phyloP scores from a whole-genome alignment of 306 rosid genomes.

The Sophora flavescens region DNA sequence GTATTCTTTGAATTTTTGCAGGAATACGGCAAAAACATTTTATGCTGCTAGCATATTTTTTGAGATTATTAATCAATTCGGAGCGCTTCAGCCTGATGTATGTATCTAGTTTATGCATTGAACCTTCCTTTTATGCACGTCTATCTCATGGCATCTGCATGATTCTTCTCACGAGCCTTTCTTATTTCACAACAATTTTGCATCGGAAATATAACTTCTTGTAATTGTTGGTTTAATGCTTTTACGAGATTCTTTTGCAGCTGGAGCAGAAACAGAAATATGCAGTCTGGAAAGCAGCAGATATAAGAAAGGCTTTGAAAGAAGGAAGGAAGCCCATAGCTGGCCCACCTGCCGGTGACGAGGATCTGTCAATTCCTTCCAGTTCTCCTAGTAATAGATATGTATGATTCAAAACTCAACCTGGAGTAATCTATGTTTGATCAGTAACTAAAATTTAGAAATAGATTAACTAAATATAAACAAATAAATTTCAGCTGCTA shows the following conservation, averaged over 20 bases:
- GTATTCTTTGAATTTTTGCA: constrained; percentile 50
- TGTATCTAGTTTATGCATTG: constrained; percentile 52
- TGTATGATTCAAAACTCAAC: constrained; percentile 61
- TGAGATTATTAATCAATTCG: constrained; percentile 94
- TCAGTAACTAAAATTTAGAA: neutral
- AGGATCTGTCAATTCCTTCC: constrained; percentile 73
- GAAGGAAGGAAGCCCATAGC: constrained; percentile 91
- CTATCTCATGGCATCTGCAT: constrained; percentile 16
- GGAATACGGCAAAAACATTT: constrained; percentile 98
- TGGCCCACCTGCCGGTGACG: constrained; percentile 93
- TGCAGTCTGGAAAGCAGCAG: constrained; percentile 99
- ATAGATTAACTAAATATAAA: constrained; percentile 4
- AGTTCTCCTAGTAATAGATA: constrained; percentile 58
- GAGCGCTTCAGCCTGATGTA: constrained; percentile 86
- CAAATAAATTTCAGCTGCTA: constrained; percentile 35
- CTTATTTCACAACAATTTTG: constrained; percentile 31
- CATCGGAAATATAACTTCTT: constrained; percentile 23
- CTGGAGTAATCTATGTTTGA: constrained; percentile 15
- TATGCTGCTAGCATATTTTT: constrained; percentile 99
- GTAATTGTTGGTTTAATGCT: constrained; percentile 35
- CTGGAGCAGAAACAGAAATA: constrained; percentile 98
- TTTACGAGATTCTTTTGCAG: constrained; percentile 58
- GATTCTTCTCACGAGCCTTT: constrained; percentile 1
- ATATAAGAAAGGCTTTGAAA: constrained; percentile 97
- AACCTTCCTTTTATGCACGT: constrained; percentile 35